Evolutionary conservation across 139 green algal species (phyloP), one percentile per base, ranked within the genome.

Genomic region (Micractinium conductrix): DNA sequence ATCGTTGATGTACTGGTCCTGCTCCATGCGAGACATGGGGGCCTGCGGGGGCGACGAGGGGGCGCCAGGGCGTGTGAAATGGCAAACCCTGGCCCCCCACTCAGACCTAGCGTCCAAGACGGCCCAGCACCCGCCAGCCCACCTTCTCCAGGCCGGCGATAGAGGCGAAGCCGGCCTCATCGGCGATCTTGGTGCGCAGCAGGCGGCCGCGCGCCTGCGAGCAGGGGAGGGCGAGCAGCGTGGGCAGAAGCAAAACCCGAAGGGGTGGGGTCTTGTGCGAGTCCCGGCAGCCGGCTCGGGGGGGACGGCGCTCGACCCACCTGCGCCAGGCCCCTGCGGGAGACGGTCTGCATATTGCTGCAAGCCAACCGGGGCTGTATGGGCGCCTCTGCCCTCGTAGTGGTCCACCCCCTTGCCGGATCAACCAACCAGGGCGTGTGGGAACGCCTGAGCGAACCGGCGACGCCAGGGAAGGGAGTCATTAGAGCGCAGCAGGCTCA

Each of bases 11-110:
- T 85, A 93, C 79, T 97, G 87, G 21, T 91, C 86, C 5, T 85
- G 84, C 91, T 98, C 96, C 2, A 96, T 87, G 30, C 91, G 86
- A 84, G 90, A 95, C 92, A 98, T 93, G 33, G 96, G 91, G 28
- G 93, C 92, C 95, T 98, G 88, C 67, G 84, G 67, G 0, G 55
- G 28, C 24, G 33, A 88, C 48, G 76, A 26, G 70, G 69, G 22
- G 37, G 38, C 62, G 42, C 17, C 28, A 0, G 6, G 83, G 17
- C 71, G 58, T 2, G 14, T 42, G 33, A 19, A 5, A 6, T 62
- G 50, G 8, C 30, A 78, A 80, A 80, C 74, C 45, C 45, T 65
- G 53, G 35, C 48, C n/a, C 70, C 42, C 4, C n/a, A n/a, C n/a
- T n/a, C n/a, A n/a, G n/a, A n/a, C n/a, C n/a, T n/a, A n/a, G n/a